Evolutionary conservation across 345 rosid species (phyloP), one percentile per base, ranked within the genome.

Genomic region (Schrenkiella parvula): DNA sequence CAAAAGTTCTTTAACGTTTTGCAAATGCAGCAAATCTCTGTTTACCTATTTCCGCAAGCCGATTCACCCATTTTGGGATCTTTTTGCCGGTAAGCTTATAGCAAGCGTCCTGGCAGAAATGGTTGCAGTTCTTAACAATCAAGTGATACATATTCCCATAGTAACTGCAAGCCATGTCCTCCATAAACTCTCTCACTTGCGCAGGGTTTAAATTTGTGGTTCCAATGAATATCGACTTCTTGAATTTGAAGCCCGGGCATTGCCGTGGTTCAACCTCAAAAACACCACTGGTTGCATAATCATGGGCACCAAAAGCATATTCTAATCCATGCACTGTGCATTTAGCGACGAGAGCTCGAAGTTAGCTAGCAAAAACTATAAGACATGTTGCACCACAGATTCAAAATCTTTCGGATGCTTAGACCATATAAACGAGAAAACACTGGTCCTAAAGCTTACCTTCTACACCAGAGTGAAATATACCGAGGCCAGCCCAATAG

Each of bases 261-360:
- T 85, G 88, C 21, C 90, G 79, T 29, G 99, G 99, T 66, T 95
- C 99, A 19, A 87, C 92, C 86, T 91, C 99, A 68, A 91, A 95
- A 17, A 95, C 93, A 44, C 99, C 99, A 51, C 90, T 95, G 5
- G 87, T 85, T 14, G 99, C 71, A 62, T 84, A 84, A 70, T 88
- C 96, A 66, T 95, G 99, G 28, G 99, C 99, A 78, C 99, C 99
- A 64, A 95, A 95, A 22, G 98, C 98, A 77, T 93, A 93, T 64
- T 95, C 99, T 39, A 89, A 93, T 6, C 96, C 95, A 73, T 95
- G 88, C 60, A 95, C 99, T 95, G 85, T 44, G 25, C 70, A 78
- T 55, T 2, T n/a, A n/a, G n/a, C 10, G 44, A 64, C 15, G 1
- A 17, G 15, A 6, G 2, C 26, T 34, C 44, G 34, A 51, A 61